Base-by-base conservation (phyloP, 163 green algal species). In the Coccomyxa subellipsoidea region DNA sequence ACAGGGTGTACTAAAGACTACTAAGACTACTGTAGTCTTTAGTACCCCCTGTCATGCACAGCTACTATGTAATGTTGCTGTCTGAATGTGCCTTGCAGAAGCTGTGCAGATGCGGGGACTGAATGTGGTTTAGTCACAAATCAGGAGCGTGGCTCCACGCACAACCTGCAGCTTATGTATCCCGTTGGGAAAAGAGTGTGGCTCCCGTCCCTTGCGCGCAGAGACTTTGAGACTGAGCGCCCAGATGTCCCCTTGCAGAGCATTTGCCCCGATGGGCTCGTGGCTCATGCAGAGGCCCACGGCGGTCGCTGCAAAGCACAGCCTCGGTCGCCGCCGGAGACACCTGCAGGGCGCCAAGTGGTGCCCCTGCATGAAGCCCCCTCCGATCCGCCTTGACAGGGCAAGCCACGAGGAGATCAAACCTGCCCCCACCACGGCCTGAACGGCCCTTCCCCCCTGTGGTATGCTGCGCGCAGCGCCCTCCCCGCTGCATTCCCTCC, bases 291-390 rank as follows among this genome's bases (percentile, higher is more conserved):
- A 34, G 66, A 73, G 29, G 29, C 66, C 66, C n/a, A 32, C 66
- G 29, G 66, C 29, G 10, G 29, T 36, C 21, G 66, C 66, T 18
- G 27, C 66, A 32, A 73, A 73, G 27, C 21, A 4, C 66, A 27
- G 32, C 27, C 31, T 73, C 1, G 27, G n/a, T 23, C 66, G n/a
- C 66, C 31, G 29, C 66, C 10, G 29, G 66, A 7, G 21, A 1
- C 27, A 32, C 29, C 66, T 73, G 66, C 66, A 34, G 29, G 29
- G 66, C 4, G 66, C 66, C 27, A 32, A 6, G 66, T 73, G 66
- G 66, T 73, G 66, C 66, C 66, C 66, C 66, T 73, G 66, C 66
- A 18, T 27, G 18, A 73, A 73, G 66, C 66, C 66, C 66, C 47
- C 47, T 59, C 47, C 47, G 0, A 18, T 18, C 3, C 47, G 47